Percentiles rank a stretch among this genome's conserved stretches.
Evolutionary conservation across 164 flowering plant species (phyloP).

Genomic region (Akebia trifoliata): DNA sequence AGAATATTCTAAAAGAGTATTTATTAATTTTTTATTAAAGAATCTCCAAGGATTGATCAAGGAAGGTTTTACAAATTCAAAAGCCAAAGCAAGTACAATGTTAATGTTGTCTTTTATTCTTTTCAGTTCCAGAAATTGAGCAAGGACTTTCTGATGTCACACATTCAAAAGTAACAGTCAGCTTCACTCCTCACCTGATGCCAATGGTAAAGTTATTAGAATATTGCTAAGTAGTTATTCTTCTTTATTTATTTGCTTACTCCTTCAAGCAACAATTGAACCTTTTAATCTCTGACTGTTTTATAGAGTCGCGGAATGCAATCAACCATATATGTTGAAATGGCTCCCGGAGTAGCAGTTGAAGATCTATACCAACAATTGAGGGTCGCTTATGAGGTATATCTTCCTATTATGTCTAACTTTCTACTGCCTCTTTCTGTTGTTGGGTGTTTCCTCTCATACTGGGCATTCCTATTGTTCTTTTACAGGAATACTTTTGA

Average conservation of each 20-base stretch:
- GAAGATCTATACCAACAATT: constrained; percentile 71
- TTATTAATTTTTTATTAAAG: not conserved
- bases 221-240: not conserved
- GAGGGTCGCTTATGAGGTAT: constrained; percentile 59
- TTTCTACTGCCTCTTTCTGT: not conserved
- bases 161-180: constrained; percentile 66
- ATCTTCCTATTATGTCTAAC: not conserved
- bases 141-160: constrained; percentile 90
- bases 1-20: not conserved
- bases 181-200: constrained; percentile 97
- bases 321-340: constrained; percentile 89
- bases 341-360: constrained; percentile 72
- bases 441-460: not conserved
- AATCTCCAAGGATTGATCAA: not conserved
- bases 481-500: no score
- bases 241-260: not conserved
- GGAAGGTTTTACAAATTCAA: not conserved
- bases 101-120: not conserved
- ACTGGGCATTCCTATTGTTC: no score
- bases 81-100: not conserved
- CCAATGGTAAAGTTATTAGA: constrained; percentile 65
- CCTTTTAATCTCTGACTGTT: constrained; percentile 3
- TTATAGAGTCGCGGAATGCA: constrained; percentile 94
- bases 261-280: not conserved
- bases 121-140: constrained; percentile 95